phyloP scores from a whole-genome alignment of 2,329 filamentous ascomycete genomes.

The Phialophora expanda region DNA sequence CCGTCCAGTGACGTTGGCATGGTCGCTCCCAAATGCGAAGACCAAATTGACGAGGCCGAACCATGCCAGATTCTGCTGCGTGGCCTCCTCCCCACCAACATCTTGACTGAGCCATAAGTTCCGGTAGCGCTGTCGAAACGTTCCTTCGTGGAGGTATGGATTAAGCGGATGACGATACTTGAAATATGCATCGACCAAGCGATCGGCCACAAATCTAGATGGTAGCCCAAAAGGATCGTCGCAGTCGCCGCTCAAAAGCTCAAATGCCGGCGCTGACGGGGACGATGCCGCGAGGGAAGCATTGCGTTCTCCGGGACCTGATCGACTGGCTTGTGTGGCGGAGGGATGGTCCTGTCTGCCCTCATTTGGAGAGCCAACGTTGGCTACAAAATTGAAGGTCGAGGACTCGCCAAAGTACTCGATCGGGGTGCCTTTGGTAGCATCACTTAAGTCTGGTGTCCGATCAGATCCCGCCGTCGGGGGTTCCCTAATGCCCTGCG shows the following conservation, averaged over 20 bases:
- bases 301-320: conserved; percentile 1
- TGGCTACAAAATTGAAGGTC: conserved; percentile 14
- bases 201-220: conserved; percentile 9
- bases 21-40: conserved; percentile 13
- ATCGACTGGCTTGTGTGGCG: not conserved
- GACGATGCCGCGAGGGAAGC: conserved; percentile 8
- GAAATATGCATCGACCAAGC: conserved; percentile 12
- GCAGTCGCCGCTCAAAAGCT: conserved; percentile 5
- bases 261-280: conserved; percentile 6
- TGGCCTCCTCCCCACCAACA: conserved; percentile 7
- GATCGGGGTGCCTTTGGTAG: conserved; percentile 12
- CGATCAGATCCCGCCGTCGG: not conserved
- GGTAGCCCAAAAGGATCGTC: conserved; percentile 15
- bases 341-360: not conserved
- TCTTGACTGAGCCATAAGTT: conserved; percentile 12
- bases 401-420: conserved; percentile 19
- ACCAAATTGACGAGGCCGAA: conserved; percentile 16
- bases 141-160: conserved; percentile 13
- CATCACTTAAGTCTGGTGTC: conserved; percentile 2
- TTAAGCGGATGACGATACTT: conserved; percentile 13
- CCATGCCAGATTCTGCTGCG: conserved; percentile 13
- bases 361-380: conserved; percentile 9
- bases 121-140: conserved; percentile 13
- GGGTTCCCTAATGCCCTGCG: not conserved
- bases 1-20: conserved; percentile 9